Percentiles rank a stretch among this genome's conserved stretches.
phyloP scores from a whole-genome alignment of 176 grass and related monocot species.

The Zoysia pacifica region DNA sequence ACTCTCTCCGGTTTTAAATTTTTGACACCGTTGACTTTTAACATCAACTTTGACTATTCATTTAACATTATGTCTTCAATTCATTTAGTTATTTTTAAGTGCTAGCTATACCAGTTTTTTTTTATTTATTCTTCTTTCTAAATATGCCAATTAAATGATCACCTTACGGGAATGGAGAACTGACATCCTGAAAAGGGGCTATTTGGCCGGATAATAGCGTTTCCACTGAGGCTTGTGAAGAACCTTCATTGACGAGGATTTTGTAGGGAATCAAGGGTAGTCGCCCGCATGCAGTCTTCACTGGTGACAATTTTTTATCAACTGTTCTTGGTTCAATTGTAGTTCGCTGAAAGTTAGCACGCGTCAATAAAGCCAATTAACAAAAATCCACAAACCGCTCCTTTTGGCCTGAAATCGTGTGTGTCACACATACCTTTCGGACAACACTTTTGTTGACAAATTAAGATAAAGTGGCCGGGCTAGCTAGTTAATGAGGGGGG shows the following conservation, averaged over 20 bases:
- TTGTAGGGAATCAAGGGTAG: not conserved
- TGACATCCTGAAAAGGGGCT: too few species aligned
- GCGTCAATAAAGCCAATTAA: conserved; percentile 8
- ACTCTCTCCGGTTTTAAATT: too few species aligned
- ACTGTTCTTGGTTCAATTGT: conserved; percentile 7
- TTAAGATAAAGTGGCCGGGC: conserved; percentile 27
- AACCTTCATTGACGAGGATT: conserved; percentile 1
- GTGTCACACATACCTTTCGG: conserved; percentile 38
- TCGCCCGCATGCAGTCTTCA: not conserved
- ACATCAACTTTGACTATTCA: too few species aligned
- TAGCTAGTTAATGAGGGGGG: conserved; percentile 5
- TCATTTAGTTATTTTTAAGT: too few species aligned
- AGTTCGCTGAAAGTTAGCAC: conserved; percentile 24
- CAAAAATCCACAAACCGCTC: conserved; percentile 38
- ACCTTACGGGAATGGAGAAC: too few species aligned
- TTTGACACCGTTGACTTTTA: too few species aligned
- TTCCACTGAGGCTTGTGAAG: not conserved
- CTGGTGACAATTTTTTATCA: not conserved
- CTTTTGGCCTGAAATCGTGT: conserved; percentile 39
- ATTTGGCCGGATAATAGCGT: too few species aligned
- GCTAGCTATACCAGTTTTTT: too few species aligned
- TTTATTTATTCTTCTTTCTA: too few species aligned
- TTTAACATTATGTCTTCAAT: too few species aligned
- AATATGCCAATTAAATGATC: too few species aligned
- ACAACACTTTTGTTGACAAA: conserved; percentile 40